Evolutionary conservation across 768 basidiomycete species (phyloP).

Genomic region (Mycena galericulata): DNA sequence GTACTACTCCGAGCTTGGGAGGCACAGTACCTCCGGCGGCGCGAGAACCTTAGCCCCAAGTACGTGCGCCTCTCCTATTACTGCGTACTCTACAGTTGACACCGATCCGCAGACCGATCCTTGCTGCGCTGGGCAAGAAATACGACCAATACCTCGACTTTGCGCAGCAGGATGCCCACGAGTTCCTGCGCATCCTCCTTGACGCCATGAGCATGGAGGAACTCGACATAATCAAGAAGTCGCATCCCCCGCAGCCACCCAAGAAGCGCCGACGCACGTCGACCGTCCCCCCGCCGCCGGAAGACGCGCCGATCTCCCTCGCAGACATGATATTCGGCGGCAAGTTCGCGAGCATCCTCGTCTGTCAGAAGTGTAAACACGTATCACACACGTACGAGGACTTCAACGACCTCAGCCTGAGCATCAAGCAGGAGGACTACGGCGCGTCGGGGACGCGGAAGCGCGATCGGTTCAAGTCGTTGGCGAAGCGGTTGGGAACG

Average conservation of each 20-base stretch:
- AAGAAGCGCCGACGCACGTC: constrained; percentile 54
- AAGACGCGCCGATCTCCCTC: constrained; percentile 73
- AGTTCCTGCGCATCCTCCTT: constrained; percentile 88
- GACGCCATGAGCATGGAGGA: constrained; percentile 98
- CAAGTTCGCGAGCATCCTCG: constrained; percentile 88
- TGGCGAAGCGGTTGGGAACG: constrained; percentile 73
- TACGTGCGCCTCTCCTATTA: constrained; percentile 49
- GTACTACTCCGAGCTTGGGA: constrained; percentile 75
- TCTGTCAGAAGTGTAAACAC: constrained; percentile 95
- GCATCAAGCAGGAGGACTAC: constrained; percentile 88
- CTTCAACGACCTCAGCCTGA: constrained; percentile 93
- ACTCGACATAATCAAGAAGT: constrained; percentile 87
- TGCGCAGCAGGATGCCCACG: constrained; percentile 96
- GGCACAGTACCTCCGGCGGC: constrained; percentile 62
- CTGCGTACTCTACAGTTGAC: constrained; percentile 11
- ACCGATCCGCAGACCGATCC: constrained; percentile 63
- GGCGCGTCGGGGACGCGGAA: constrained; percentile 71
- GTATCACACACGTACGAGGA: constrained; percentile 94
- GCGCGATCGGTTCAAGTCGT: constrained; percentile 79
- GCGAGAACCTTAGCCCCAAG: constrained; percentile 75
- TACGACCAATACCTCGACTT: constrained; percentile 97
- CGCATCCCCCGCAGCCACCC: constrained; percentile 61
- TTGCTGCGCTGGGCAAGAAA: constrained; percentile 80
- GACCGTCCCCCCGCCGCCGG: constrained; percentile 41
- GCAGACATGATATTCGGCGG: constrained; percentile 94